A percentile compares a stretch with the other conserved stretches of the same genome.
Evolutionary conservation across 768 basidiomycete genomes (phyloP).

Genomic region (Termitomyces sp.): DNA sequence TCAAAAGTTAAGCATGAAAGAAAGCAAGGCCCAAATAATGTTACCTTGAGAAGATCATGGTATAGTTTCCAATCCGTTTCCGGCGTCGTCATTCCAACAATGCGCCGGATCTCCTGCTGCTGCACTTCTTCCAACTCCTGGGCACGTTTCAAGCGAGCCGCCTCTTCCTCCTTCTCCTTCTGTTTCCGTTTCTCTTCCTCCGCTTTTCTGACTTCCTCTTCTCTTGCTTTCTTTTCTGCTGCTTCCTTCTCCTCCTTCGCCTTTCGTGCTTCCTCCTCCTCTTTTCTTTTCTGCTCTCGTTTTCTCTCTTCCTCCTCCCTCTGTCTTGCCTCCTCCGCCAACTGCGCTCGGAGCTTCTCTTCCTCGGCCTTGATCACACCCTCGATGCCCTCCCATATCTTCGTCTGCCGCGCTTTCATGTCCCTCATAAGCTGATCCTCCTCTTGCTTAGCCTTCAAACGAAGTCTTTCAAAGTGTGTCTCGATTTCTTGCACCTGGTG

Average conservation of each 20-base stretch:
- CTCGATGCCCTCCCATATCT: slow-evolving; percentile 60
- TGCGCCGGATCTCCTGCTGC: slow-evolving; percentile 27
- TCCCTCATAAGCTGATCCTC: slow-evolving; percentile 41
- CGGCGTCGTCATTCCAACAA: slow-evolving; percentile 51
- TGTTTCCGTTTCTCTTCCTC: slow-evolving; percentile 36
- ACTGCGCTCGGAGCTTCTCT: slow-evolving; percentile 47
- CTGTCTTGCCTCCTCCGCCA: slow-evolving; percentile 57
- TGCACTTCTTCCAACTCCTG: slow-evolving; percentile 25
- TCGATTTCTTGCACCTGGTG: slow-evolving; percentile 56
- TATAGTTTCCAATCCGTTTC: slow-evolving; percentile 66
- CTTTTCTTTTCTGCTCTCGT: slow-evolving; percentile 40
- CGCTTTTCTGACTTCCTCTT: slow-evolving; percentile 36
- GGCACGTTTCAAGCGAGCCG: slow-evolving; percentile 30
- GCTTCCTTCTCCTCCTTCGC: slow-evolving; percentile 43
- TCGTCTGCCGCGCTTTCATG: slow-evolving; percentile 55
- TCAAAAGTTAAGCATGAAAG: slow-evolving; percentile 6
- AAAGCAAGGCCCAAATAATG: slow-evolving; percentile 12
- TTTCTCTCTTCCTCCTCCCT: slow-evolving; percentile 49
- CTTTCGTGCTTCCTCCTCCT: slow-evolving; percentile 45
- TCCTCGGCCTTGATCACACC: slow-evolving; percentile 61
- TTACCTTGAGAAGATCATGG: slow-evolving; percentile 53
- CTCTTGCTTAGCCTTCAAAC: slow-evolving; percentile 43
- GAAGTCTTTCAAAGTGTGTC: slow-evolving; percentile 39
- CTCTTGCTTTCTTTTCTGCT: slow-evolving; percentile 46
- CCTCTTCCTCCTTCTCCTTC: slow-evolving; percentile 39